Evolutionary conservation across 805 yeast species (phyloP), one percentile per base, ranked within the genome.

Genomic region (Schwanniomyces sp.): DNA sequence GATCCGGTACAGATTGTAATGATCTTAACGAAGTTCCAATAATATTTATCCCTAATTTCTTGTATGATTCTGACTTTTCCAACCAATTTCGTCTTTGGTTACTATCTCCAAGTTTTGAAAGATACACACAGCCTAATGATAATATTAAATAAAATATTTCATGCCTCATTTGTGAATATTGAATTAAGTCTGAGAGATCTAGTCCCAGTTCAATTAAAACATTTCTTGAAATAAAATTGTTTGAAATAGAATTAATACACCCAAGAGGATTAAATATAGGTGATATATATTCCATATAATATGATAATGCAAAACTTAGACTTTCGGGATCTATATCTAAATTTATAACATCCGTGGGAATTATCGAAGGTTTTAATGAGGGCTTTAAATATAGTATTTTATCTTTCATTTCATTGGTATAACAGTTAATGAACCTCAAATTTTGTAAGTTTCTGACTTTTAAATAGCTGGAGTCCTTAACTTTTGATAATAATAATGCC

Each of bases 241-340:
- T 42, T 25, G 48, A 25, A 9, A 10, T 34, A 21, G 8, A 10
- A 43, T 38, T 49, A 17, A 30, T 34, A 27, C 44, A 43, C 3
- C 62, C 62, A 17, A 62, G 50, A n/a, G 68, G 68, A 43, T 62
- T 59, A 34, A 62, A 53, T n/a, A 62, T 61, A 1, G 68, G 68
- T 2, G 63, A 56, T 24, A 63, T 54, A 40, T 56, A 61, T 18
- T 53, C 52, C 12, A 63, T 52, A 47, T 62, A 63, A 50, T 59
- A 63, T 39, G 52, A 55, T 11, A 63, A 46, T 5, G 68, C 65
- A 43, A 52, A 57, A 42, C 52, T 52, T 34, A 61, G 43, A 24
- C 52, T 46, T 26, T 48, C 46, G 16, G 47, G 44, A 43, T 56
- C 58, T 21, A 46, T 46, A 12, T 36, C 44, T 7, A 50, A 12